Conservation (phyloP, 371 early-diverging fungal genomes). For the Paraphysoderma sedebokerense region DNA sequence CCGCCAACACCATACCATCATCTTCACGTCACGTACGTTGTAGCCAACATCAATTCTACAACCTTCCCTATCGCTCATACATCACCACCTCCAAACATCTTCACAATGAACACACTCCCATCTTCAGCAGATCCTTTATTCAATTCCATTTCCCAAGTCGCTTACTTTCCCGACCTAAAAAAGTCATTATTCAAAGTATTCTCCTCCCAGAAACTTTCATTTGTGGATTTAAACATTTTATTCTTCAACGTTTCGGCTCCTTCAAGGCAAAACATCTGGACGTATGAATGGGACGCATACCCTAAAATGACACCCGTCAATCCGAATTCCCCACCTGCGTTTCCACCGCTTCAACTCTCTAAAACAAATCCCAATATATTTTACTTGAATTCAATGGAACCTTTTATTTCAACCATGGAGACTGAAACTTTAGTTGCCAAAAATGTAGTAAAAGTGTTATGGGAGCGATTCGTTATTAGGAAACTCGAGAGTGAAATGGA, state of each 20-base stretch:
- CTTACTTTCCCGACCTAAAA: no score
- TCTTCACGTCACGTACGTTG: conserved; percentile 44
- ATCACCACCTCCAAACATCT: conserved; percentile 26
- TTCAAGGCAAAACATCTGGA: background rate
- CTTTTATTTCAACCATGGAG: conserved; percentile 40
- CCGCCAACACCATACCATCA: conserved; percentile 20
- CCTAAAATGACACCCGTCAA: conserved; percentile 27
- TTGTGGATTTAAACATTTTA: conserved; percentile 2
- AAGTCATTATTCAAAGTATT: conserved; percentile 41
- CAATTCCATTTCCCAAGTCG: conserved; percentile 12
- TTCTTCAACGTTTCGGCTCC: background rate
- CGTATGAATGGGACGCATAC: conserved; percentile 43
- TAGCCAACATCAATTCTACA: conserved; percentile 29
- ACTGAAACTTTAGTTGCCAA: conserved; percentile 37
- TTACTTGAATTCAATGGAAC: conserved; percentile 40
- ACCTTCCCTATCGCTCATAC: conserved; percentile 23
- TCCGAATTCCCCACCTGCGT: conserved; percentile 12
- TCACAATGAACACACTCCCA: conserved; percentile 21
- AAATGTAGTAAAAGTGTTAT: conserved; percentile 29
- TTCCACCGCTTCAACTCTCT: conserved; percentile 10
- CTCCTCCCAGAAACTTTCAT: conserved; percentile 11
- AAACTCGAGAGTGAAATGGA: no score
- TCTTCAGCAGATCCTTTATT: conserved; percentile 1
- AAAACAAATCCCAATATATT: conserved; percentile 23
- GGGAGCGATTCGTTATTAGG: no score